Evolutionary conservation across 2,329 filamentous ascomycete species (phyloP).

Genomic region (Neospermospora avenae): DNA sequence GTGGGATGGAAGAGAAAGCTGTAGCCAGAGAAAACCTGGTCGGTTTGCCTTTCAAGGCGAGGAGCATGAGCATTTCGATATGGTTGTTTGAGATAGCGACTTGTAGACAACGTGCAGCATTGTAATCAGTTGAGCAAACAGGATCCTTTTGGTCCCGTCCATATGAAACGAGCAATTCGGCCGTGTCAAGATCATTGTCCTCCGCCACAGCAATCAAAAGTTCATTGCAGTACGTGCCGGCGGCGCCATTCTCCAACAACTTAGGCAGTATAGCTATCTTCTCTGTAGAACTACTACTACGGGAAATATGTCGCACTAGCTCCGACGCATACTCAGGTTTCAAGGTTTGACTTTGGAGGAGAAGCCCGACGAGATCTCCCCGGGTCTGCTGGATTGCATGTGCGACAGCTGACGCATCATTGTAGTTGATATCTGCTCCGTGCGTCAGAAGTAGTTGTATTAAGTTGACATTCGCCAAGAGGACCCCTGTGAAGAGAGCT

Average conservation of each 20-base stretch:
- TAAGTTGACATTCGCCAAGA: slow-evolving; percentile 33
- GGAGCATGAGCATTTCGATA: slow-evolving; percentile 14
- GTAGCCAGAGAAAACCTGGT: slow-evolving; percentile 17
- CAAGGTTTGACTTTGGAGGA: slow-evolving; percentile 17
- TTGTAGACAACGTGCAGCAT: slow-evolving; percentile 24
- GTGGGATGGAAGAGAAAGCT: slow-evolving; percentile 16
- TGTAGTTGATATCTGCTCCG: slow-evolving; percentile 53
- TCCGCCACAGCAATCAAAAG: slow-evolving; percentile 26
- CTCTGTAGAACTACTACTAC: slow-evolving; percentile 3
- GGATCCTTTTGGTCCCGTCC: slow-evolving; percentile 10
- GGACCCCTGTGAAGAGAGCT: slow-evolving; percentile 16
- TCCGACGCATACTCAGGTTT: slow-evolving; percentile 18
- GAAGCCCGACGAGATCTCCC: slow-evolving; percentile 12
- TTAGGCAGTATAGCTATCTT: slow-evolving; percentile 17
- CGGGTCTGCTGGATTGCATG: slow-evolving; percentile 35
- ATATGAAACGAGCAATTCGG: slow-evolving; percentile 24
- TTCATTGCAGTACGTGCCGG: slow-evolving; percentile 24
- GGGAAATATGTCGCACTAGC: slow-evolving; percentile 13
- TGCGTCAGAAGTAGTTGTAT: slow-evolving; percentile 51
- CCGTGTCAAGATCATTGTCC: slow-evolving; percentile 23
- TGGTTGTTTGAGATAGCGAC: slow-evolving; percentile 19
- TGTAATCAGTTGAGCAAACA: slow-evolving; percentile 28
- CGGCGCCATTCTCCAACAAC: slow-evolving; percentile 22
- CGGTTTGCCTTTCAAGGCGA: slow-evolving; percentile 16
- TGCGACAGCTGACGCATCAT: slow-evolving; percentile 33